Percentiles rank a stretch among this genome's conserved stretches.
These are phyloP conservation scores for Aspergillus costaricaensis DNA, from an alignment of 2,329 filamentous ascomycete species.

Conservation along the genomic window DNA sequence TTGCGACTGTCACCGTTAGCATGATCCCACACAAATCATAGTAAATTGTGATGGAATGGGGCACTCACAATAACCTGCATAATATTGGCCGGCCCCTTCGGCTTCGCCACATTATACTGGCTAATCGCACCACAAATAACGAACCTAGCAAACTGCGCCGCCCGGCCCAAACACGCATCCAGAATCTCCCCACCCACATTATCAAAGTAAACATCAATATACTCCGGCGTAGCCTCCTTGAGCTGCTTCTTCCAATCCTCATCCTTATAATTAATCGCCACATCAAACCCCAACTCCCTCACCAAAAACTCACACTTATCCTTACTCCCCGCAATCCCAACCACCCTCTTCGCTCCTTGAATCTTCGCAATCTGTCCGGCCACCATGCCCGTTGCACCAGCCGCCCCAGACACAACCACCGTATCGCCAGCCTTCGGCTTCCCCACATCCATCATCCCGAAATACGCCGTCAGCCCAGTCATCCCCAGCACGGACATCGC, in stretches of 20 bases:
- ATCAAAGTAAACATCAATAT: constrained; percentile 72
- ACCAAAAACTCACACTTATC: constrained; percentile 69
- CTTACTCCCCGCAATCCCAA: constrained; percentile 66
- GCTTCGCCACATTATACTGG: constrained; percentile 64
- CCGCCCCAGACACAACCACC: constrained; percentile 76
- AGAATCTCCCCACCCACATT: constrained; percentile 74
- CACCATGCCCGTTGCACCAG: constrained; percentile 74
- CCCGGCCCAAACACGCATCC: constrained; percentile 65
- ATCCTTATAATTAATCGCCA: constrained; percentile 70
- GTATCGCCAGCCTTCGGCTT: constrained; percentile 69
- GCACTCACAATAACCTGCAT: constrained; percentile 43
- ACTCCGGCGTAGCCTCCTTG: constrained; percentile 58
- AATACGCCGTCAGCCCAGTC: constrained; percentile 75
- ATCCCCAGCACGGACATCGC: constrained; percentile 64
- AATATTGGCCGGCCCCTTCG: constrained; percentile 57
- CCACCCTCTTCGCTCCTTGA: constrained; percentile 62
- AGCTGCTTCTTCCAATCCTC: constrained; percentile 62
- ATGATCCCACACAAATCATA: background rate
- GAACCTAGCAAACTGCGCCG: constrained; percentile 64
- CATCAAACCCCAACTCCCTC: constrained; percentile 66
- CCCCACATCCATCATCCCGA: constrained; percentile 70
- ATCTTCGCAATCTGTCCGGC: constrained; percentile 78
- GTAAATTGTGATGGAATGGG: too few relatives aligned
- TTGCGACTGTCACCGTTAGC: constrained; percentile 35
- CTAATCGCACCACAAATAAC: constrained; percentile 72